A percentile compares a stretch with the other conserved stretches of the same genome.
phyloP scores from a whole-genome alignment of 257 asterid genomes.

The Solanum ahanhuiri region DNA sequence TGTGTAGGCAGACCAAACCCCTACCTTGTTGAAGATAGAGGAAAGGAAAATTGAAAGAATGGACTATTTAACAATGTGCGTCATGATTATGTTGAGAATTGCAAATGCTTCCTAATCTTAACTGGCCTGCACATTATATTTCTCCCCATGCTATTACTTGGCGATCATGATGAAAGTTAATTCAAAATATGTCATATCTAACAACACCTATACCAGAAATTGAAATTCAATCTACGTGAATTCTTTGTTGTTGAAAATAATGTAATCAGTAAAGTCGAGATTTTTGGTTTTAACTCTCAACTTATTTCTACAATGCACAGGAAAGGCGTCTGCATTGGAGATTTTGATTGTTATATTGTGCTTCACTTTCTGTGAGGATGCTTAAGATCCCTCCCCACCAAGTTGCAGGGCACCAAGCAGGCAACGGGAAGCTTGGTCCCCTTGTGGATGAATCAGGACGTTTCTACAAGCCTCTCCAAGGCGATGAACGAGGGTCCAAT shows the following conservation, averaged over 20 bases:
- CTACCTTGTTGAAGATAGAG: not conserved
- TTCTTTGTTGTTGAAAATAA: not conserved
- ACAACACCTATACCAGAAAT: not conserved
- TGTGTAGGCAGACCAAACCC: not conserved
- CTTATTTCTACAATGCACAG: not conserved
- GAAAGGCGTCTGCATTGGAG: not conserved
- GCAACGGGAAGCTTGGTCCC: constrained; percentile 65
- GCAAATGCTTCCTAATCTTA: not conserved
- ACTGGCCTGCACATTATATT: not conserved
- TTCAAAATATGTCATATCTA: not conserved
- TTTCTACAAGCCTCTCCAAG: constrained; percentile 93
- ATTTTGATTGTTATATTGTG: not conserved
- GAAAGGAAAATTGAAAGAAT: not conserved
- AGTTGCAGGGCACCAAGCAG: constrained; percentile 91
- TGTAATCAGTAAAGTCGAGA: not conserved
- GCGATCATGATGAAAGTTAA: not conserved
- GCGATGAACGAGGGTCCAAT: constrained; percentile 61
- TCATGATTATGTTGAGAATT: not conserved
- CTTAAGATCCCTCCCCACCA: constrained; percentile 73
- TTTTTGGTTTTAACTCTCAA: not conserved
- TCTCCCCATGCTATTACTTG: not conserved
- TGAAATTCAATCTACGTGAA: not conserved
- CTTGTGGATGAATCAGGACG: constrained; percentile 77
- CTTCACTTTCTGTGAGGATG: constrained; percentile 27
- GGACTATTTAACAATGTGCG: not conserved